A percentile compares a stretch with the other conserved stretches of the same genome.
Conservation (phyloP, 2,329 filamentous ascomycete species). For the Penicillium sp. region DNA sequence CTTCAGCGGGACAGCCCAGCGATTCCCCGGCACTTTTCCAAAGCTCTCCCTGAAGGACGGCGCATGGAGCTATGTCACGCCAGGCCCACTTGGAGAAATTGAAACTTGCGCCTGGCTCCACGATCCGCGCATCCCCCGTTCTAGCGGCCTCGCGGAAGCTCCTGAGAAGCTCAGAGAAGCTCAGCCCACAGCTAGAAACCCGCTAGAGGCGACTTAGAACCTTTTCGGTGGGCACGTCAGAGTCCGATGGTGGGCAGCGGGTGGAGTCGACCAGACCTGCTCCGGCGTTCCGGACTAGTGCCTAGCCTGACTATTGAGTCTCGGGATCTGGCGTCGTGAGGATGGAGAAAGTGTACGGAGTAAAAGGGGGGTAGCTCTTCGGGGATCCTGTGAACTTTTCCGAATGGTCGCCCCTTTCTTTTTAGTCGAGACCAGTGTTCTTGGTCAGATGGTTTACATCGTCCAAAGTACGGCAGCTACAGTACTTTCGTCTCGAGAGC, state of each 20-base stretch:
- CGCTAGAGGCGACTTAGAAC: constrained; percentile 34
- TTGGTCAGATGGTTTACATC: not conserved
- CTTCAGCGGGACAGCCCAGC: constrained; percentile 13
- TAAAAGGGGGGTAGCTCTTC: constrained; percentile 6
- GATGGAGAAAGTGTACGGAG: not conserved
- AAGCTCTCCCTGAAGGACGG: constrained; percentile 13
- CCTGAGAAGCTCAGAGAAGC: constrained; percentile 8
- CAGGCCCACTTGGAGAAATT: constrained; percentile 21
- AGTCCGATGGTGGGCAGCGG: constrained; percentile 13
- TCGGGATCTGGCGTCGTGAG: not conserved
- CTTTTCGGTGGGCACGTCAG: constrained; percentile 24
- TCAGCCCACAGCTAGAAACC: constrained; percentile 29
- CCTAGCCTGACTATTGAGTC: not conserved
- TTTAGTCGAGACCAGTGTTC: not conserved
- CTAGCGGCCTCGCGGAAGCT: constrained; percentile 19
- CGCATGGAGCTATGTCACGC: constrained; percentile 16
- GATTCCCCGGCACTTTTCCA: constrained; percentile 4
- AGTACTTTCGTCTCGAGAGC: not conserved
- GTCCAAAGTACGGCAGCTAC: not conserved
- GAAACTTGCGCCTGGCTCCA: constrained; percentile 20
- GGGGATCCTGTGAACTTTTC: constrained; percentile 2
- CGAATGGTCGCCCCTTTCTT: not conserved
- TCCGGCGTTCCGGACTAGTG: not conserved
- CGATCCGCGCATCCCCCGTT: constrained; percentile 26
- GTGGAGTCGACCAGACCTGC: constrained; percentile 12